Evolutionary conservation across 129 eudicot genomes (phyloP).

Genomic region (Rutidosis leptorrhynchoides): DNA sequence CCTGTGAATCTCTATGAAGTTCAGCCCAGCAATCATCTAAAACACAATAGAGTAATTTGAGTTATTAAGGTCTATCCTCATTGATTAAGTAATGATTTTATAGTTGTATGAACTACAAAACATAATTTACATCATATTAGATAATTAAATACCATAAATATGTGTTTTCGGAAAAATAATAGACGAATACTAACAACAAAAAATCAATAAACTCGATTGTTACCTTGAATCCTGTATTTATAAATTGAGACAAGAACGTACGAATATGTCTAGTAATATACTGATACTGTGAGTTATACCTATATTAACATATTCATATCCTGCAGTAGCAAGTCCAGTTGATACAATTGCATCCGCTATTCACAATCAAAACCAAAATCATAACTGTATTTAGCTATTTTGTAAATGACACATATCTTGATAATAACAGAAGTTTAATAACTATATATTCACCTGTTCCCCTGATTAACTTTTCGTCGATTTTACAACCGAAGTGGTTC

Average conservation of each 20-base stretch:
- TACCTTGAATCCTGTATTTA: not conserved
- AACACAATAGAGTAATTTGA: conserved; percentile 16
- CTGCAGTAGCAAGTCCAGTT: conserved; percentile 68
- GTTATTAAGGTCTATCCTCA: not conserved
- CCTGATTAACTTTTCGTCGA: conserved; percentile 61
- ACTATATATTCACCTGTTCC: conserved; percentile 55
- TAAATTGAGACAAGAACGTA: too few species aligned
- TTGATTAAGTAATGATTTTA: not conserved
- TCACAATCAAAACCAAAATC: too few species aligned
- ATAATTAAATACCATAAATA: too few species aligned
- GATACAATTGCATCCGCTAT: conserved; percentile 83
- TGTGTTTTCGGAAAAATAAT: too few species aligned
- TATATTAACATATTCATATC: conserved; percentile 65
- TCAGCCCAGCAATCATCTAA: conserved; percentile 98
- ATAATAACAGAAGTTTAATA: not conserved
- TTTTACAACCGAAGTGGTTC: conserved; percentile 74
- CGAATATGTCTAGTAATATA: too few species aligned
- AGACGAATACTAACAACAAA: too few species aligned
- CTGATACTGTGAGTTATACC: too few species aligned
- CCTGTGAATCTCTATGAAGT: conserved; percentile 73
- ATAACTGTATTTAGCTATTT: not conserved
- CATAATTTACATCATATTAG: not conserved
- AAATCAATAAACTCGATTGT: not conserved
- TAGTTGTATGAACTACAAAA: not conserved
- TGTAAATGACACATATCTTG: not conserved